phyloP scores from a whole-genome alignment of 306 rosid species.

The Casuarina equisetifolia region DNA sequence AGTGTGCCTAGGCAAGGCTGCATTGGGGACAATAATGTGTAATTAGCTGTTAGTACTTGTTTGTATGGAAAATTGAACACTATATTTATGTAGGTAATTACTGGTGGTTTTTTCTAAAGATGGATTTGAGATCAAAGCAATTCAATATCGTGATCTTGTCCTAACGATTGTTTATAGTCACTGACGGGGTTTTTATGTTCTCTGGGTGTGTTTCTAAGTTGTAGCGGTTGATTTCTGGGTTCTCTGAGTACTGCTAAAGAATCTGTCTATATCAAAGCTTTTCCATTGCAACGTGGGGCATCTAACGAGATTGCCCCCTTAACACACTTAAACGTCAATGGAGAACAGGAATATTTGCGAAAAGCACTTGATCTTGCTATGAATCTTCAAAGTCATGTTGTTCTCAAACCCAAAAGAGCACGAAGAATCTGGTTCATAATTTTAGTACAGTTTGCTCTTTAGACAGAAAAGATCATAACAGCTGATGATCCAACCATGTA shows the following conservation, averaged over 20 bases:
- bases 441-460: too few relatives aligned
- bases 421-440: too few relatives aligned
- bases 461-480: too few relatives aligned
- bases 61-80: slow-evolving; percentile 11
- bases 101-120: slow-evolving; percentile 1
- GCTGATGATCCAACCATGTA: neutral
- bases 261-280: neutral
- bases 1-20: slow-evolving; percentile 24
- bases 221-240: neutral
- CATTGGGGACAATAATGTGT: slow-evolving; percentile 21
- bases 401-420: too few relatives aligned
- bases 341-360: too few relatives aligned
- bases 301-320: neutral
- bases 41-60: slow-evolving; percentile 5
- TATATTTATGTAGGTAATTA: slow-evolving; percentile 10
- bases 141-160: neutral
- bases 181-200: neutral
- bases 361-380: too few relatives aligned
- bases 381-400: too few relatives aligned
- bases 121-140: neutral
- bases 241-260: neutral
- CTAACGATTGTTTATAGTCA: neutral
- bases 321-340: neutral
- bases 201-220: neutral
- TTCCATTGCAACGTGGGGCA: neutral